A percentile compares a stretch with the other conserved stretches of the same genome.
These are phyloP conservation scores for Venturia nashicola DNA, from an alignment of 2,329 filamentous ascomycete genomes.

Conservation along the genomic window DNA sequence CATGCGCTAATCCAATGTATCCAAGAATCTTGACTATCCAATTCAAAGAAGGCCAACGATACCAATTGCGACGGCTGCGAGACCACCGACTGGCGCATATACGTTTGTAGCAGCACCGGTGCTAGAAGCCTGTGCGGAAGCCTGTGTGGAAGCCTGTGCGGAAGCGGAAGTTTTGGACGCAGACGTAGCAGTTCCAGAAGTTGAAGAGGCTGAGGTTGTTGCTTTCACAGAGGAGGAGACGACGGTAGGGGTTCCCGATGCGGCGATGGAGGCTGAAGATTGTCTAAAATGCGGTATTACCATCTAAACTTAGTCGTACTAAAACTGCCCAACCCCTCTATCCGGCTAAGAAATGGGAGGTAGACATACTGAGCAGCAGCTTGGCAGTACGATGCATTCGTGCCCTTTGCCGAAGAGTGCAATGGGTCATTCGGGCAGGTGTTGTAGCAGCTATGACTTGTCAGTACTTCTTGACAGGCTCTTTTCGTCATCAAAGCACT, in stretches of 20 bases:
- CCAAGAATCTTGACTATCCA: background rate
- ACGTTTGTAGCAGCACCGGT: slow-evolving; percentile 2
- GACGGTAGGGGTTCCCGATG: background rate
- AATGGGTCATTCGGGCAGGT: slow-evolving; percentile 44
- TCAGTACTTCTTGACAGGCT: background rate
- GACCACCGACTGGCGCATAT: slow-evolving; percentile 4
- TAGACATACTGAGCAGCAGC: slow-evolving; percentile 19
- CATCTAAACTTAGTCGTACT: background rate
- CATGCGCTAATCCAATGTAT: background rate
- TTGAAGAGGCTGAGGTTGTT: background rate
- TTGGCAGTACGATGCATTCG: slow-evolving; percentile 22
- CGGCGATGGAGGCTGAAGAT: background rate
- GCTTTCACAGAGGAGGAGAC: background rate
- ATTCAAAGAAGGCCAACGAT: slow-evolving; percentile 4
- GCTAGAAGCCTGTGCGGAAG: background rate
- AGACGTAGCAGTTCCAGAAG: background rate
- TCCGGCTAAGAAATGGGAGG: background rate
- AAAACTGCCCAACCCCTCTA: background rate
- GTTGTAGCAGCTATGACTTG: slow-evolving; percentile 42
- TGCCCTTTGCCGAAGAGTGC: slow-evolving; percentile 21
- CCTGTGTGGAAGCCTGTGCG: background rate
- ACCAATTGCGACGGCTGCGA: slow-evolving; percentile 7
- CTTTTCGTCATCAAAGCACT: slow-evolving; percentile 9
- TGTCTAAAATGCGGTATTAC: background rate
- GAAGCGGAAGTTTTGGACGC: background rate